Percentiles rank a stretch among this genome's conserved stretches.
phyloP scores from a whole-genome alignment of 2,329 filamentous ascomycete species.

The Curvularia hawaiiensis region DNA sequence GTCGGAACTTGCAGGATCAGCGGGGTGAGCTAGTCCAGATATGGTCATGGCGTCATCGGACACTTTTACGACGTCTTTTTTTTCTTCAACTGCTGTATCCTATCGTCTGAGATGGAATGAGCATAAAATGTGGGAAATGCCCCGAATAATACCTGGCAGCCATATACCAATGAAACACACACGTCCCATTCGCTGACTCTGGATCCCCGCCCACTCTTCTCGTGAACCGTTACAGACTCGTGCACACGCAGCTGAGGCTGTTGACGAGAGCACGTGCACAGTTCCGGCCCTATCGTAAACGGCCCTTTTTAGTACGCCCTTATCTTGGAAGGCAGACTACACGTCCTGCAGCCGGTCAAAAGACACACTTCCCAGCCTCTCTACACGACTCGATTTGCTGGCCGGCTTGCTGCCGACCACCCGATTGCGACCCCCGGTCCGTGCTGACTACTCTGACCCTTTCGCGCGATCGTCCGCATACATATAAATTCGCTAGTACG shows the following conservation, averaged over 20 bases:
- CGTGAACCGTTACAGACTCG: background rate
- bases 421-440: slow-evolving; percentile 6
- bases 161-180: background rate
- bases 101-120: background rate
- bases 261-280: slow-evolving; percentile 27
- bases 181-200: background rate
- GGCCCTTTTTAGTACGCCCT: slow-evolving; percentile 29
- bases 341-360: slow-evolving; percentile 30
- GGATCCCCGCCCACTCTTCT: background rate
- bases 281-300: slow-evolving; percentile 30
- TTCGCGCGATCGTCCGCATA: slow-evolving; percentile 5
- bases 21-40: slow-evolving; percentile 20
- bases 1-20: slow-evolving; percentile 13
- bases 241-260: slow-evolving; percentile 1
- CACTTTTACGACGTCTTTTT: slow-evolving; percentile 16
- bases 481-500: slow-evolving; percentile 13
- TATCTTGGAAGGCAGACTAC: slow-evolving; percentile 37
- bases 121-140: background rate
- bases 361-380: slow-evolving; percentile 13
- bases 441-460: slow-evolving; percentile 1
- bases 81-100: background rate
- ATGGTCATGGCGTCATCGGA: slow-evolving; percentile 18
- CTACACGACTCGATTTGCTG: slow-evolving; percentile 4
- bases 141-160: background rate
- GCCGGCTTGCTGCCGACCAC: slow-evolving; percentile 19